phyloP scores from a whole-genome alignment of 1,139 yeast genomes.

The Pichia sp. region DNA sequence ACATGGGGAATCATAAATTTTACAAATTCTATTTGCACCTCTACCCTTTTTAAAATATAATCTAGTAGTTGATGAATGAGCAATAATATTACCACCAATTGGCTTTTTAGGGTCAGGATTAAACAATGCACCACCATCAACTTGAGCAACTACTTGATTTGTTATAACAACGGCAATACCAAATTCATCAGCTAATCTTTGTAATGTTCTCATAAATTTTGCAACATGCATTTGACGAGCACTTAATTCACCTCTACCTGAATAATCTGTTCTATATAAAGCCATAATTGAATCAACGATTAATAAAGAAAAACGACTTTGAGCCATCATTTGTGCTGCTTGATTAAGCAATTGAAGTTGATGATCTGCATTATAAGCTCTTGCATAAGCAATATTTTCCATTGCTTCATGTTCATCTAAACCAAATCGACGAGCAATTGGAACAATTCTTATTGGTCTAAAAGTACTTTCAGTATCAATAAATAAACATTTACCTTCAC shows the following conservation, averaged over 20 bases:
- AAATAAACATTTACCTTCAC: constrained; percentile 95
- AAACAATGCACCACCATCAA: constrained; percentile 82
- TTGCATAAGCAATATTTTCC: constrained; percentile 94
- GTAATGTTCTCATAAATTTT: constrained; percentile 83
- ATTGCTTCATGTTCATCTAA: constrained; percentile 91
- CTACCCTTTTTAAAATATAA: constrained; percentile 84
- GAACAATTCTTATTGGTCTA: constrained; percentile 82
- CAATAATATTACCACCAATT: constrained; percentile 96
- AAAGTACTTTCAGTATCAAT: constrained; percentile 98
- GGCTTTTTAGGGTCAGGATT: constrained; percentile 99
- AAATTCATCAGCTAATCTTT: constrained; percentile 92
- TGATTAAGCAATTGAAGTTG: constrained; percentile 79
- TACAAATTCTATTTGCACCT: constrained; percentile 89
- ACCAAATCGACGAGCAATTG: constrained; percentile 90
- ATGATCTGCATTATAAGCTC: constrained; percentile 97
- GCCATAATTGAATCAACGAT: constrained; percentile 98
- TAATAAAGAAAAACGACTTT: constrained; percentile 71
- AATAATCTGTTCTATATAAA: constrained; percentile 86
- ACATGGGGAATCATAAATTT: constrained; percentile 92
- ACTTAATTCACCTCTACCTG: constrained; percentile 94
- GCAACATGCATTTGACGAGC: constrained; percentile 96
- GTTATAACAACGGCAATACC: constrained; percentile 99
- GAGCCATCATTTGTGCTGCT: constrained; percentile 97
- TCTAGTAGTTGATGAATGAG: constrained; percentile 94
- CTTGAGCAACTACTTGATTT: constrained; percentile 97